phyloP scores from a whole-genome alignment of 192 early-diverging fungal genomes.

The Coemansia sp. region DNA sequence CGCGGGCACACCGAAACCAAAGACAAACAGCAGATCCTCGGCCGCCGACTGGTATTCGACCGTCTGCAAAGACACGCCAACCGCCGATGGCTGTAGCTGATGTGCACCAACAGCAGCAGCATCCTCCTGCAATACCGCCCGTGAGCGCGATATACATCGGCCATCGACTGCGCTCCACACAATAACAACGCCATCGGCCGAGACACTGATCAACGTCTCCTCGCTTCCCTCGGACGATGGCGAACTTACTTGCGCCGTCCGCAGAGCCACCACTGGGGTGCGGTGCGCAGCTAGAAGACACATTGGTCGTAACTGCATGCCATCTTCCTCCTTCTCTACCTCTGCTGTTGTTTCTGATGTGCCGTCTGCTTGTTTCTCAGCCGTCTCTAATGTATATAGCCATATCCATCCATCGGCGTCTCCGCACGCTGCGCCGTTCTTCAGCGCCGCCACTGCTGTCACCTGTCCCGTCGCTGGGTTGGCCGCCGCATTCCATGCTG shows the following conservation, averaged over 20 bases:
- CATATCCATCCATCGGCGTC: slow-evolving; percentile 47
- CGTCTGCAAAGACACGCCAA: slow-evolving; percentile 26
- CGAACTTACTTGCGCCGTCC: slow-evolving; percentile 33
- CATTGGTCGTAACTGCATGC: slow-evolving; percentile 28
- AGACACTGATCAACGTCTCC: slow-evolving; percentile 41
- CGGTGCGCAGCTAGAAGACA: slow-evolving; percentile 37
- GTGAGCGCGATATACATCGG: slow-evolving; percentile 43
- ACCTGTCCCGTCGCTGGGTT: slow-evolving; percentile 36
- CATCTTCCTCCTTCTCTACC: not conserved
- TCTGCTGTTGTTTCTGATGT: not conserved
- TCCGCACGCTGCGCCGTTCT: slow-evolving; percentile 43
- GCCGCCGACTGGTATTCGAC: slow-evolving; percentile 44
- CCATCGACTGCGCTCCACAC: slow-evolving; percentile 48
- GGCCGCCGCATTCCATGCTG: slow-evolving; percentile 44
- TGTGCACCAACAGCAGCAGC: too few species aligned
- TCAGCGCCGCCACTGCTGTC: slow-evolving; percentile 25
- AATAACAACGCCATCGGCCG: slow-evolving; percentile 37
- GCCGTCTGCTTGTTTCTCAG: slow-evolving; percentile 4
- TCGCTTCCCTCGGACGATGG: slow-evolving; percentile 34
- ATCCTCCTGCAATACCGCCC: slow-evolving; percentile 25
- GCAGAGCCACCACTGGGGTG: slow-evolving; percentile 25
- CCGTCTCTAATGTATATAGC: slow-evolving; percentile 32
- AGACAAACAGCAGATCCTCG: slow-evolving; percentile 46
- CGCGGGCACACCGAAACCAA: slow-evolving; percentile 24
- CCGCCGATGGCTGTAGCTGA: slow-evolving; percentile 20